A percentile compares a stretch with the other conserved stretches of the same genome.
Conservation (phyloP, 495 filamentous ascomycete genomes). For the Aspergillus ellipticus region DNA sequence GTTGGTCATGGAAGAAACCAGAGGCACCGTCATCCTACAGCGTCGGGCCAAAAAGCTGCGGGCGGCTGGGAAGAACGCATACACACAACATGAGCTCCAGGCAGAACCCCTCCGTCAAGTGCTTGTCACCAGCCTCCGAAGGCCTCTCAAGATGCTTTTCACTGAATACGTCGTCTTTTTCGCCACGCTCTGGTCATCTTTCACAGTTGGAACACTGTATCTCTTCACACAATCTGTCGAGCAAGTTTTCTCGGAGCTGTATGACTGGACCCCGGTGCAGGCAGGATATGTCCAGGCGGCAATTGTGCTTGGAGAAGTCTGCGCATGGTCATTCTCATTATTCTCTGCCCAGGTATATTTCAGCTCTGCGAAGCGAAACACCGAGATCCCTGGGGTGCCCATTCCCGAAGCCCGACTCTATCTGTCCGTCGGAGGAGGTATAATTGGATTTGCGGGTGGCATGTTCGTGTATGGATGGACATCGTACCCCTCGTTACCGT, state of each 20-base stretch:
- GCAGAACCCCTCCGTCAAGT: constrained; percentile 19
- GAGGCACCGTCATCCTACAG: constrained; percentile 37
- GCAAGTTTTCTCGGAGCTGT: constrained; percentile 33
- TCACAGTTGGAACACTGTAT: constrained; percentile 50
- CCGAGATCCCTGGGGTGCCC: constrained; percentile 26
- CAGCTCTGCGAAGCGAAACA: constrained; percentile 27
- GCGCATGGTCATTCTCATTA: constrained; percentile 25
- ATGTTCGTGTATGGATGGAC: constrained; percentile 42
- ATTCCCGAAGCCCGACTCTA: constrained; percentile 37
- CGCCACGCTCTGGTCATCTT: constrained; percentile 48
- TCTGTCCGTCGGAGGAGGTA: constrained; percentile 24
- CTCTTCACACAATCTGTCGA: constrained; percentile 43
- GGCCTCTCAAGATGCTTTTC: constrained; percentile 44
- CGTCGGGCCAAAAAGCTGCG: constrained; percentile 31
- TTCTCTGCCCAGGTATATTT: constrained; percentile 28
- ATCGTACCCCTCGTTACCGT: constrained; percentile 29
- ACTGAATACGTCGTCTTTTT: constrained; percentile 54
- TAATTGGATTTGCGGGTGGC: constrained; percentile 32
- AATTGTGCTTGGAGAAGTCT: constrained; percentile 30
- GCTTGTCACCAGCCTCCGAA: constrained; percentile 27
- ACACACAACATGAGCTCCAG: constrained; percentile 38
- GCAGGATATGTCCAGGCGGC: constrained; percentile 35
- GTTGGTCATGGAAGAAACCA: constrained; percentile 41
- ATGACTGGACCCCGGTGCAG: constrained; percentile 28
- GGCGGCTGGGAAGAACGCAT: constrained; percentile 24